Evolutionary conservation across 306 rosid genomes (phyloP), one percentile per base, ranked within the genome.

Genomic region (Vigna nakashimae): DNA sequence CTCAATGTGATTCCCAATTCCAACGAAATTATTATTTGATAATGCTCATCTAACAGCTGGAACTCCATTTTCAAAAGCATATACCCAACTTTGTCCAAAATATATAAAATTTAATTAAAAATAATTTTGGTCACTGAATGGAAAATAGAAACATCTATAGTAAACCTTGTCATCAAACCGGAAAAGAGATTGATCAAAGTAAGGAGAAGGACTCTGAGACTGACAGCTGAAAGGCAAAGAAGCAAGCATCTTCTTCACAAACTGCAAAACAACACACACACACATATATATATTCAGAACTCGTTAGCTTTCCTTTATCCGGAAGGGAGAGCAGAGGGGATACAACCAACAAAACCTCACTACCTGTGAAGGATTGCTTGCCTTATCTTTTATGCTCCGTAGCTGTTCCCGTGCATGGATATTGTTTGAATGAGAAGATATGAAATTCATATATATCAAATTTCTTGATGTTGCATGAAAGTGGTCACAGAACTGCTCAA

Each of bases 151-250:
- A 28, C 73, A 65, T 45, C 62, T 55, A 12, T 60, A 65, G 52
- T 85, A 69, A 82, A 94, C 99, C 99, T 95, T 95, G 79, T 95
- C 98, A 81, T 95, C 98, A 71, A 84, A 95, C 71, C 98, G 93
- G 81, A 86, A 95, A 59, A 95, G 96, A 49, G 97, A 89, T 76
- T 87, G 97, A 81, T 95, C 99, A 82, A 95, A 95, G 82, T 95
- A 95, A 9, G 98, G 98, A 69, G 99, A 95, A 74, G 99, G 99
- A 84, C 98, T 92, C 89, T 86, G 93, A 9, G 93, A 89, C 85
- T 95, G 98, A 77, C 98, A 92, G 82, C 83, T 91, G 82, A 88
- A 85, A 80, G 99, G 99, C 69, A 95, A 81, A 40, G 93, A 86
- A 55, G 86, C 87, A 53, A 95, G 93, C 95, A 94, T 92, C 89